Base-by-base conservation (phyloP, 352 stramenopile genomes). In the Pilasporangium apinafurcum region DNA sequence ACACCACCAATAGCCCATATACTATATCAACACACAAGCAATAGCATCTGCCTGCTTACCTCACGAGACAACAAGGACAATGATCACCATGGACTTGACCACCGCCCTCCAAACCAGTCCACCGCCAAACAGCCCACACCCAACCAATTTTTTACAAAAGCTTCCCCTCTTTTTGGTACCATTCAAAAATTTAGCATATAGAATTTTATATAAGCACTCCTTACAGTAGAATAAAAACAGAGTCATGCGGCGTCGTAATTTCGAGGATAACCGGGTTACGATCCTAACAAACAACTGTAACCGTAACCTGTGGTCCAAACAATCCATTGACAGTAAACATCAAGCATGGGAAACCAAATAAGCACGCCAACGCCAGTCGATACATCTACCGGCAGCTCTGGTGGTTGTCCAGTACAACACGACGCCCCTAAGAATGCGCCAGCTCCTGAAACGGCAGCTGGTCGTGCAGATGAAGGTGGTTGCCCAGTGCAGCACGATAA, bases 11-110 rank as follows among this genome's bases (percentile, higher is more conserved):
- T 8, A 28, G 10, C 25, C 5, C 17, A 5, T 29, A 44, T 21
- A 41, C 30, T 37, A 13, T 8, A 10, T 21, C 31, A 42, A 8
- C 14, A 1, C 9, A 16, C 20, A 17, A 5, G 34, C 35, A 33
- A 25, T 39, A 30, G 18, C 29, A 14, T 16, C 8, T 41, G 52
- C 41, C 44, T 46, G 51, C 62, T 60, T 60, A 83, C 70, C 70
- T 80, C 61, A 78, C 65, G 69, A 84, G 71, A 84, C 68, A 82
- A 82, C 66, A 82, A 82, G 71, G 71, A 78, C 66, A 84, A 82
- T 84, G 69, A 52, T 31, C 51, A 40, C 22, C 48, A 27, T 24
- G 14, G 17, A 34, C 18, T 24, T 10, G 14, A 12, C n/a, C 26
- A 37, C 37, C 14, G 17, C 32, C 27, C 21, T 27, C 26, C 31